These are phyloP conservation scores for Heritiera fomes DNA, from an alignment of 345 rosid genomes.

Conservation along the genomic window DNA sequence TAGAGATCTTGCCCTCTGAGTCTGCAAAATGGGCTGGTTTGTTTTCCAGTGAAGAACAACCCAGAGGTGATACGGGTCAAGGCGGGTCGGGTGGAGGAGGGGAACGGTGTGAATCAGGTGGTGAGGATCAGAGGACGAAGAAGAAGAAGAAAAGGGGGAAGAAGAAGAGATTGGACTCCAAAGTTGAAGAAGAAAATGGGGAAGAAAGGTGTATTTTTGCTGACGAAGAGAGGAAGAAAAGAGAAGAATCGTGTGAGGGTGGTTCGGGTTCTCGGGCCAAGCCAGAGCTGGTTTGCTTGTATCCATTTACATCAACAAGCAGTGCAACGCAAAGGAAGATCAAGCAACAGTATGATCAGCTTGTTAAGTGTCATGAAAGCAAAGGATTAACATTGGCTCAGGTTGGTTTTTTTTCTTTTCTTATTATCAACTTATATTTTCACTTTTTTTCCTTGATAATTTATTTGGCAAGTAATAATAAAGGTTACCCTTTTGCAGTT, in stretches of 20 bases:
- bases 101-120: constrained; percentile 19
- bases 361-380: constrained; percentile 65
- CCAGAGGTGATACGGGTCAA: constrained; percentile 14
- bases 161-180: constrained; percentile 41
- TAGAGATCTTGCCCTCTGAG: constrained; percentile 53
- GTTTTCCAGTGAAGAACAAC: constrained; percentile 5
- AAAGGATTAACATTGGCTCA: constrained; percentile 76
- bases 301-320: constrained; percentile 75
- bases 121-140: constrained; percentile 41
- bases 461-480: background rate
- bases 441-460: background rate
- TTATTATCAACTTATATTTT: background rate
- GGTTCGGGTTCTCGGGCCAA: constrained; percentile 39
- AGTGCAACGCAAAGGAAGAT: constrained; percentile 96
- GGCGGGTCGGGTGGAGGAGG: constrained; percentile 29
- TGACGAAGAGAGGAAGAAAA: constrained; percentile 20
- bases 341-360: constrained; percentile 81
- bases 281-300: constrained; percentile 69
- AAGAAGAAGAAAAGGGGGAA: constrained; percentile 59
- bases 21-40: constrained; percentile 39
- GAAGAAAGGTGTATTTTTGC: constrained; percentile 28
- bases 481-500: constrained; percentile 9
- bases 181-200: constrained; percentile 34
- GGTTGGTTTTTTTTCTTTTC: constrained; percentile 39
- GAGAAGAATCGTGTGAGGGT: constrained; percentile 31